A percentile compares a stretch with the other conserved stretches of the same genome.
phyloP scores from a whole-genome alignment of 768 basidiomycete species.

The Chiua virens region DNA sequence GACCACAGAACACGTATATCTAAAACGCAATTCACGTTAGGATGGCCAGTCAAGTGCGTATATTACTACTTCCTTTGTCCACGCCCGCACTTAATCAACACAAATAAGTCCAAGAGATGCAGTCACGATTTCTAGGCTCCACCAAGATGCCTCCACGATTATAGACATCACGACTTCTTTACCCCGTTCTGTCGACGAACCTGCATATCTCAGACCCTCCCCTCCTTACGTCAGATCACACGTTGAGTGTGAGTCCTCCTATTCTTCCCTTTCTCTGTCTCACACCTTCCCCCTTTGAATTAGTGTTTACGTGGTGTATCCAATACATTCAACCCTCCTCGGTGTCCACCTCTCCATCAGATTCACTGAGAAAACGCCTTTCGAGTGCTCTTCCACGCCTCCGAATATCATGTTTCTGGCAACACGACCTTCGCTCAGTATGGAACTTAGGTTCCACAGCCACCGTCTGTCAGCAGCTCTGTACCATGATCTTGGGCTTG shows the following conservation, averaged over 20 bases:
- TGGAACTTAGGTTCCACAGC: slow-evolving; percentile 77
- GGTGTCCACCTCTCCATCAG: slow-evolving; percentile 33
- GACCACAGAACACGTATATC: slow-evolving; percentile 83
- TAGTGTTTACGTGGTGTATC: slow-evolving; percentile 94
- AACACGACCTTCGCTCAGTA: slow-evolving; percentile 85
- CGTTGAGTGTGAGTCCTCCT: slow-evolving; percentile 57
- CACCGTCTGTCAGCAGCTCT: slow-evolving; percentile 74
- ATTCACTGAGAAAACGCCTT: slow-evolving; percentile 33
- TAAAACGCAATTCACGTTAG: slow-evolving; percentile 88
- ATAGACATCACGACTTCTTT: slow-evolving; percentile 94
- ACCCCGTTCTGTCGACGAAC: slow-evolving; percentile 87
- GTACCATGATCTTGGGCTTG: slow-evolving; percentile 80
- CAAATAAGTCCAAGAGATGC: slow-evolving; percentile 80
- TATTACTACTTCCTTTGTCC: slow-evolving; percentile 28
- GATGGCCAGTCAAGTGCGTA: slow-evolving; percentile 95
- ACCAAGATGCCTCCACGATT: slow-evolving; percentile 76
- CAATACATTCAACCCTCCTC: slow-evolving; percentile 54
- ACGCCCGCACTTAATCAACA: slow-evolving; percentile 8
- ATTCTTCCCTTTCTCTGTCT: slow-evolving; percentile 3
- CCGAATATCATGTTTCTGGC: slow-evolving; percentile 91
- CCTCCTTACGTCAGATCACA: slow-evolving; percentile 92
- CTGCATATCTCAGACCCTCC: slow-evolving; percentile 85
- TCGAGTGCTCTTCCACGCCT: slow-evolving; percentile 41
- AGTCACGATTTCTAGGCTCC: slow-evolving; percentile 87
- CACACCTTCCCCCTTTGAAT: slow-evolving; percentile 3